Conservation (phyloP, 148 eudicot species). For the Diospyros lotus region DNA sequence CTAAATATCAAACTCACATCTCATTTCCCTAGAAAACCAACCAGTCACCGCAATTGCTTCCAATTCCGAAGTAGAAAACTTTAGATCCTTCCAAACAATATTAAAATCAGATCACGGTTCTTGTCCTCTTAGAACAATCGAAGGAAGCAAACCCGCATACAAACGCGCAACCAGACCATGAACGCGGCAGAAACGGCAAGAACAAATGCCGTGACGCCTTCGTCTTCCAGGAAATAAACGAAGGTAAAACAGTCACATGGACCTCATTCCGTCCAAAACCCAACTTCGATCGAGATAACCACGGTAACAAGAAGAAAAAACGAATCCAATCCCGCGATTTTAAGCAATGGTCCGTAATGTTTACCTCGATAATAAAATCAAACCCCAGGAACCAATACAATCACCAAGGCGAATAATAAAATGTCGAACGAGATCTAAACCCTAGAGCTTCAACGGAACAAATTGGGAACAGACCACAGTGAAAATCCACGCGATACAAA, state of each 20-base stretch:
- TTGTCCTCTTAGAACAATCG: slow-evolving; percentile 2
- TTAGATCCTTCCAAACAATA: background rate
- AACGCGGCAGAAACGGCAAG: background rate
- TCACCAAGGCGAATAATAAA: background rate
- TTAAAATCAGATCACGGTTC: background rate
- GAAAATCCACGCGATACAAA: too few species aligned
- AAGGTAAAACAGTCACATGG: slow-evolving; percentile 14
- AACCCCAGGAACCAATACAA: slow-evolving; percentile 9
- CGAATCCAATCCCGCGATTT: background rate
- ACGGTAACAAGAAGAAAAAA: background rate
- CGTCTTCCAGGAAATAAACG: slow-evolving; percentile 14
- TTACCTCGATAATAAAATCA: slow-evolving; percentile 5
- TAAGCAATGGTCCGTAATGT: background rate
- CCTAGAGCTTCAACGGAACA: slow-evolving; percentile 4
- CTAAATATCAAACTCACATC: background rate
- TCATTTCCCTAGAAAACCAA: background rate
- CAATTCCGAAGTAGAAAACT: slow-evolving; percentile 1
- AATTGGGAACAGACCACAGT: background rate
- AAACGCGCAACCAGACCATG: background rate
- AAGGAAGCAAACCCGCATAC: background rate
- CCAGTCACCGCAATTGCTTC: background rate
- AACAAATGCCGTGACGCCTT: slow-evolving; percentile 10
- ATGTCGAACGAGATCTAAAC: background rate
- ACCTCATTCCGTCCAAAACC: slow-evolving; percentile 12
- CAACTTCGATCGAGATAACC: background rate